These are phyloP conservation scores for Phytophthora cryptogea DNA, from an alignment of 352 stramenopile species.

Conservation along the genomic window DNA sequence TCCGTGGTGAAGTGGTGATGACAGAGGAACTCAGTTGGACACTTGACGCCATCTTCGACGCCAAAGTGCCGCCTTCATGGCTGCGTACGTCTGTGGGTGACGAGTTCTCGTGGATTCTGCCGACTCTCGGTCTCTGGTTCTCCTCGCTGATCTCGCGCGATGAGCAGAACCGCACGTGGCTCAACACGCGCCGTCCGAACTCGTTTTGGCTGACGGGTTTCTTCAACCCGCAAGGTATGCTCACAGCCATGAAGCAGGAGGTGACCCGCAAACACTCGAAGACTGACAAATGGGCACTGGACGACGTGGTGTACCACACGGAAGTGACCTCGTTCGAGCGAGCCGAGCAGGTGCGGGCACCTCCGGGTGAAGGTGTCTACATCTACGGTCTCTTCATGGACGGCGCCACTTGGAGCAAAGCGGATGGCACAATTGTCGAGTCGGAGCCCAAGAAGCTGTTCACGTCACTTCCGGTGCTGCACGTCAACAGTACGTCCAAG, in stretches of 20 bases:
- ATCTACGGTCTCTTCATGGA: slow-evolving; percentile 98
- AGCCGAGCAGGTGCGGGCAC: slow-evolving; percentile 86
- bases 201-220: slow-evolving; percentile 98
- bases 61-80: slow-evolving; percentile 95
- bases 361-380: slow-evolving; percentile 95
- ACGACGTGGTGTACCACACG: slow-evolving; percentile 98
- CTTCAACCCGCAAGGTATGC: slow-evolving; percentile 98
- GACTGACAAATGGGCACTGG: slow-evolving; percentile 97
- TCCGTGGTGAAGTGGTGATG: slow-evolving; percentile 98
- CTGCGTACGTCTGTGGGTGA: slow-evolving; percentile 96
- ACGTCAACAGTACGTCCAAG: slow-evolving; percentile 96
- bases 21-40: slow-evolving; percentile 95
- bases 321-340: slow-evolving; percentile 96
- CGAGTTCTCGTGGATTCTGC: slow-evolving; percentile 98
- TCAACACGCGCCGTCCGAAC: slow-evolving; percentile 94
- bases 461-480: slow-evolving; percentile 94
- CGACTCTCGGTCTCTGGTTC: slow-evolving; percentile 97
- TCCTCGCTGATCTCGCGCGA: slow-evolving; percentile 95
- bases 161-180: slow-evolving; percentile 96
- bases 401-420: slow-evolving; percentile 95
- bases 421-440: slow-evolving; percentile 94
- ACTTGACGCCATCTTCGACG: slow-evolving; percentile 96
- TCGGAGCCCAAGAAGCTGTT: slow-evolving; percentile 97
- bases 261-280: slow-evolving; percentile 96
- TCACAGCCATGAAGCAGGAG: slow-evolving; percentile 99